Evolutionary conservation across 176 grass and related monocot species (phyloP).

Genomic region (Cenchrus americanus): DNA sequence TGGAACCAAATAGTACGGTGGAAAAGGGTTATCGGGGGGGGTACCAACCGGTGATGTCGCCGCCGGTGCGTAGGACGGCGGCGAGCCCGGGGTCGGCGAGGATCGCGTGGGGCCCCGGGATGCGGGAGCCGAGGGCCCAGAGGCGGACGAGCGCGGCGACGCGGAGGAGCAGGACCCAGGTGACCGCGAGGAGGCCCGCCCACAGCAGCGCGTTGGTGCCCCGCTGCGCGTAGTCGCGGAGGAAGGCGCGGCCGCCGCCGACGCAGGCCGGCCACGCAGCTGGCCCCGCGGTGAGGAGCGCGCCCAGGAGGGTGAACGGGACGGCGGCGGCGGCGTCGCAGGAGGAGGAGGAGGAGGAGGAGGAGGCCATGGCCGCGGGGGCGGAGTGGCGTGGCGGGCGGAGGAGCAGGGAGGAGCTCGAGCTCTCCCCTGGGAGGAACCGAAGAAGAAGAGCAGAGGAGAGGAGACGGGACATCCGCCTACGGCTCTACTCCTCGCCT

Average conservation of each 20-base stretch:
- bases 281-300: conserved; percentile 56
- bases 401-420: conserved; percentile 26
- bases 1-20: neutral
- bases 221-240: conserved; percentile 66
- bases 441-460: neutral
- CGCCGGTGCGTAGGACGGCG: conserved; percentile 51
- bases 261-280: conserved; percentile 45
- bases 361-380: conserved; percentile 23
- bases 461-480: conserved; percentile 37
- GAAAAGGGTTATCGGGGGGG: too few species aligned
- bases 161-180: conserved; percentile 55
- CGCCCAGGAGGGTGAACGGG: conserved; percentile 79
- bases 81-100: conserved; percentile 43
- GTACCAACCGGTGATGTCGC: conserved; percentile 74
- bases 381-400: neutral
- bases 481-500: conserved; percentile 24
- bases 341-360: conserved; percentile 42
- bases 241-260: conserved; percentile 54
- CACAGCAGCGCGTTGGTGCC: conserved; percentile 91
- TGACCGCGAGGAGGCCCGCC: conserved; percentile 60
- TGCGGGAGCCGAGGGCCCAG: conserved; percentile 65
- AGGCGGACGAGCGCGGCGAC: conserved; percentile 60
- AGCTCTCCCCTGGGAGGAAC: conserved; percentile 12
- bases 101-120: conserved; percentile 63
- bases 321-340: conserved; percentile 28